These are phyloP conservation scores for Circinella umbellata DNA, from an alignment of 371 early-diverging fungal species.

Conservation along the genomic window DNA sequence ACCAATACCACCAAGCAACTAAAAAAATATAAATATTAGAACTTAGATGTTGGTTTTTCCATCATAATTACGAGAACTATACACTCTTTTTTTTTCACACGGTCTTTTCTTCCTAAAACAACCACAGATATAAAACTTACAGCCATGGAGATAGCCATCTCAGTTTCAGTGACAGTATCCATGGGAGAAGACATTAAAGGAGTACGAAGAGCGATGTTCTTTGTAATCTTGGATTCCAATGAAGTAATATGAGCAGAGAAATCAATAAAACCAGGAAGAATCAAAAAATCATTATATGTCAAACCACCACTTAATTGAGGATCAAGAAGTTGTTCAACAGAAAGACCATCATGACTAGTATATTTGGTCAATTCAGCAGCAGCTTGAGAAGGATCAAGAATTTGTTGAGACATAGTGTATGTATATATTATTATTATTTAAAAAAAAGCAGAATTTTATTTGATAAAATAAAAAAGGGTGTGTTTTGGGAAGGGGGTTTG, in stretches of 20 bases:
- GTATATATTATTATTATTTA: conserved; percentile 16
- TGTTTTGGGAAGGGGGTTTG: conserved; percentile 23
- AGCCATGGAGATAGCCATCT: conserved; percentile 98
- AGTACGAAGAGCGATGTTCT: conserved; percentile 85
- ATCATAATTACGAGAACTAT: conserved; percentile 2
- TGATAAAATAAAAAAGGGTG: not conserved
- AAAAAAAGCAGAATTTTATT: conserved; percentile 10
- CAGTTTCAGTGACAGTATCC: conserved; percentile 98
- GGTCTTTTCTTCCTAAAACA: not conserved
- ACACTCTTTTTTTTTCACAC: not conserved
- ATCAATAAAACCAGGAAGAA: conserved; percentile 95
- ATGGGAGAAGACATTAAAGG: conserved; percentile 95
- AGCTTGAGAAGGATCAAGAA: conserved; percentile 53
- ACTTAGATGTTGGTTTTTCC: not conserved
- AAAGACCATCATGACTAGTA: conserved; percentile 73
- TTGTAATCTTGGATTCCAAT: conserved; percentile 86
- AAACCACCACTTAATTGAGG: conserved; percentile 80
- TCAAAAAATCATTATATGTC: conserved; percentile 97
- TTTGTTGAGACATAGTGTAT: conserved; percentile 25
- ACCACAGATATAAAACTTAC: conserved; percentile 52
- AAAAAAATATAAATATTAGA: not conserved
- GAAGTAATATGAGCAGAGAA: conserved; percentile 83
- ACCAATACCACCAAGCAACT: conserved; percentile 94
- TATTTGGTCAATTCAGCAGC: conserved; percentile 44
- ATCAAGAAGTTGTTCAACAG: conserved; percentile 77